Percentiles rank a stretch among this genome's conserved stretches.
Evolutionary conservation across 768 basidiomycete species (phyloP).

Genomic region (Arthromyces matolae): DNA sequence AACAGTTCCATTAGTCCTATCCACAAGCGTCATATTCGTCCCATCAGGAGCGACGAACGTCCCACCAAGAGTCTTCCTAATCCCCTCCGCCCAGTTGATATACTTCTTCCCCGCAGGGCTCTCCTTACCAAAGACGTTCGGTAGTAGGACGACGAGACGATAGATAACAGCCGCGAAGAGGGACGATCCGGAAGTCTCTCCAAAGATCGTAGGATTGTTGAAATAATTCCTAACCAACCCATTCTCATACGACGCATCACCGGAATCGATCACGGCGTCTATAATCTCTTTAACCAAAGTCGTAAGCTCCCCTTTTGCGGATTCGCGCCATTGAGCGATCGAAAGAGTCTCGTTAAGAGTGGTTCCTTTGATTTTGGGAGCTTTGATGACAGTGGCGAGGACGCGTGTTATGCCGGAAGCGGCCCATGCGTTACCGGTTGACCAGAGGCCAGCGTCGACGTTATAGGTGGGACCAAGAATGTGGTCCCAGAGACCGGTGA

Average conservation of each 20-base stretch:
- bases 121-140: slow-evolving; percentile 21
- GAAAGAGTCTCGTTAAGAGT: neutral
- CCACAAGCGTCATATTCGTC: slow-evolving; percentile 18
- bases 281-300: slow-evolving; percentile 24
- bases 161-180: slow-evolving; percentile 20
- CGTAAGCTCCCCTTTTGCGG: slow-evolving; percentile 14
- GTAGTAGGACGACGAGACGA: slow-evolving; percentile 33
- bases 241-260: slow-evolving; percentile 7
- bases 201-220: slow-evolving; percentile 16
- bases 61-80: slow-evolving; percentile 25
- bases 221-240: slow-evolving; percentile 19
- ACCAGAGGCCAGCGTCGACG: slow-evolving; percentile 43
- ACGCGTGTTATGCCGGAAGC: slow-evolving; percentile 65
- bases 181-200: slow-evolving; percentile 20
- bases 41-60: slow-evolving; percentile 9
- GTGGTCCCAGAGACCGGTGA: too few relatives aligned
- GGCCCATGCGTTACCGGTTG: slow-evolving; percentile 67
- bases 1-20: slow-evolving; percentile 27
- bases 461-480: too few relatives aligned
- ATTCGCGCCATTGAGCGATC: slow-evolving; percentile 8
- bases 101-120: too few relatives aligned
- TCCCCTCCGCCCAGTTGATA: slow-evolving; percentile 33
- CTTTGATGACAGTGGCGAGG: slow-evolving; percentile 42
- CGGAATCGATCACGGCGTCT: slow-evolving; percentile 17
- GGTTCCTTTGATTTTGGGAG: slow-evolving; percentile 18